A percentile compares a stretch with the other conserved stretches of the same genome.
Evolutionary conservation across 768 basidiomycete species (phyloP).

Genomic region (Gymnopilus dilepis): DNA sequence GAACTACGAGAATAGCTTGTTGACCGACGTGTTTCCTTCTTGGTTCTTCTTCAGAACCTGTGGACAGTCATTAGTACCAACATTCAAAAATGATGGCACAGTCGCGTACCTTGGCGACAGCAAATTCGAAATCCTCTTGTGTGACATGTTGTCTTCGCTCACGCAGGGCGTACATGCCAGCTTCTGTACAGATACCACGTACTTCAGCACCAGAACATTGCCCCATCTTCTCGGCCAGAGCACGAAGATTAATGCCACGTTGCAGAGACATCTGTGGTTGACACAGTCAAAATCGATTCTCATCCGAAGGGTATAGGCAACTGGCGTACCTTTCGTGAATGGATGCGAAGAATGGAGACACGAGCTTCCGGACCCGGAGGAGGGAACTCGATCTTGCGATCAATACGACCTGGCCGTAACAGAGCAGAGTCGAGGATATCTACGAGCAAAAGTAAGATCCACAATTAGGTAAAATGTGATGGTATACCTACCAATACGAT

Average conservation of each 20-base stretch:
- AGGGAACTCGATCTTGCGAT: conserved; percentile 97
- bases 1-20: conserved; percentile 88
- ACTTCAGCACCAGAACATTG: conserved; percentile 98
- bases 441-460: conserved; percentile 31
- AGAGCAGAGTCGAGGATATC: conserved; percentile 96
- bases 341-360: conserved; percentile 95
- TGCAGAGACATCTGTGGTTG: conserved; percentile 88
- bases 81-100: conserved; percentile 14
- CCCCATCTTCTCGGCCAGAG: conserved; percentile 98
- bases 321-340: conserved; percentile 82
- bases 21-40: conserved; percentile 91
- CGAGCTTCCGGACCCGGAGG: conserved; percentile 97
- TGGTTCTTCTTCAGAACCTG: conserved; percentile 95
- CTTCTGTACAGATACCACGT: conserved; percentile 95
- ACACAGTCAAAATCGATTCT: not conserved
- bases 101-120: conserved; percentile 82
- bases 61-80: not conserved
- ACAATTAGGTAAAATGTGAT: not conserved
- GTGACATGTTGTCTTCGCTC: conserved; percentile 97
- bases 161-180: conserved; percentile 97
- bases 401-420: conserved; percentile 93
- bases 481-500: conserved; percentile 81
- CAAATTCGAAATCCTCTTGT: conserved; percentile 99
- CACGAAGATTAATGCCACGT: conserved; percentile 95
- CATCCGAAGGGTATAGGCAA: not conserved